Evolutionary conservation across 805 yeast genomes (phyloP).

Genomic region (Cyberlindnera meyerae): DNA sequence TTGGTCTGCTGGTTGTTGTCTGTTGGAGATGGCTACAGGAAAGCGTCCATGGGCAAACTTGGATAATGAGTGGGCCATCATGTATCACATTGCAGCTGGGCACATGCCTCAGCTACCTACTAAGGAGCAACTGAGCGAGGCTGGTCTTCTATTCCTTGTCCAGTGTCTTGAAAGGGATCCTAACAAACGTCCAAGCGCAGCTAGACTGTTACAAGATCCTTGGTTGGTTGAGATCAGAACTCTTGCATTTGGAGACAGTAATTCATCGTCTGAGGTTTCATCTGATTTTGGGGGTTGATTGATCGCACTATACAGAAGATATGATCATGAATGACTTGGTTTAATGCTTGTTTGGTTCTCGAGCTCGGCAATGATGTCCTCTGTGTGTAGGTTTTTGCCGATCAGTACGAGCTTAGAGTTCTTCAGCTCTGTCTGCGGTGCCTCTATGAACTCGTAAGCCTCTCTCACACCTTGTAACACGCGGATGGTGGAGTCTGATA

Average conservation of each 20-base stretch:
- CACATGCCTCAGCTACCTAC: slow-evolving; percentile 83
- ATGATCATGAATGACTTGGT: no score
- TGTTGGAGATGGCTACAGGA: slow-evolving; percentile 95
- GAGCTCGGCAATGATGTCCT: slow-evolving; percentile 33
- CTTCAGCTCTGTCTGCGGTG: slow-evolving; percentile 32
- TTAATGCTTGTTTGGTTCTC: slow-evolving; percentile 8
- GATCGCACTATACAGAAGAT: no score
- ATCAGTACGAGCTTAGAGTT: slow-evolving; percentile 65
- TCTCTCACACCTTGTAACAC: slow-evolving; percentile 86
- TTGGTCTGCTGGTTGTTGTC: slow-evolving; percentile 97
- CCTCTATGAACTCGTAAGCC: slow-evolving; percentile 73
- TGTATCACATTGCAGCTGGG: slow-evolving; percentile 97
- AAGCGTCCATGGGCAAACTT: slow-evolving; percentile 93
- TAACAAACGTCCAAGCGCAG: slow-evolving; percentile 71
- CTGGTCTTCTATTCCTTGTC: slow-evolving; percentile 66
- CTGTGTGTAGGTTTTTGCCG: slow-evolving; percentile 54
- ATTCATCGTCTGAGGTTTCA: slow-evolving; percentile 23
- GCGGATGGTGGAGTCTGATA: slow-evolving; percentile 29
- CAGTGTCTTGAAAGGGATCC: slow-evolving; percentile 84
- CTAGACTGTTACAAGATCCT: slow-evolving; percentile 79
- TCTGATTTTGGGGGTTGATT: slow-evolving; percentile 21
- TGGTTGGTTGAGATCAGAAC: slow-evolving; percentile 77
- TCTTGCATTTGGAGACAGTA: slow-evolving; percentile 55
- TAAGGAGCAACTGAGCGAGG: slow-evolving; percentile 67
- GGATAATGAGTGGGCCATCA: slow-evolving; percentile 97